Conservation (phyloP, 2,329 filamentous ascomycete species). For the Colletotrichum sp. region DNA sequence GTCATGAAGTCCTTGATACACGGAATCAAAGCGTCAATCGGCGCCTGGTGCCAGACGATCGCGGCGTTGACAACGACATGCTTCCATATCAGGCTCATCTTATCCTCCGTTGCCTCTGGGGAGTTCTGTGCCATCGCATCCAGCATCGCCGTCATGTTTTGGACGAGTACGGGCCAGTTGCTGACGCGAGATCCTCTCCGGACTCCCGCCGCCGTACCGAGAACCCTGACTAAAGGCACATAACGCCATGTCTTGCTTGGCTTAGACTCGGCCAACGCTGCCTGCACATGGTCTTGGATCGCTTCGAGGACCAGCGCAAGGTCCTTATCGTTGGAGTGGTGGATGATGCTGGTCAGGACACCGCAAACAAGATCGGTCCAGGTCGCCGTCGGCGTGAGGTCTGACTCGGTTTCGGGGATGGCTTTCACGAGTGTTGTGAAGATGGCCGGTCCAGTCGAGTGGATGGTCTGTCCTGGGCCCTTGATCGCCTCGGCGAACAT, state of each 20-base stretch:
- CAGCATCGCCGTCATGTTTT: conserved; percentile 58
- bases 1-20: conserved; percentile 70
- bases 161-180: conserved; percentile 73
- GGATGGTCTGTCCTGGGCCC: conserved; percentile 62
- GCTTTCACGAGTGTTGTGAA: conserved; percentile 56
- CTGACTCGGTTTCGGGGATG: conserved; percentile 55
- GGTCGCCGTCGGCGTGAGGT: conserved; percentile 47
- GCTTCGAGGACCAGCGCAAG: conserved; percentile 72
- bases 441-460: conserved; percentile 63
- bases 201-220: conserved; percentile 78
- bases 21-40: conserved; percentile 80
- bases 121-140: conserved; percentile 47
- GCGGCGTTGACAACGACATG: conserved; percentile 62
- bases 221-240: conserved; percentile 58
- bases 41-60: conserved; percentile 75
- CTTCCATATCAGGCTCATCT: conserved; percentile 58
- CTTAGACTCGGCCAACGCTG: conserved; percentile 42
- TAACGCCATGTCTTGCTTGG: conserved; percentile 41
- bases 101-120: conserved; percentile 36
- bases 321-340: conserved; percentile 77
- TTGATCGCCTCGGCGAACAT: conserved; percentile 86
- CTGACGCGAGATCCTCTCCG: conserved; percentile 77
- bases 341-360: conserved; percentile 79
- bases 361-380: conserved; percentile 76
- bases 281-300: conserved; percentile 56